These are phyloP conservation scores for Taiwanofungus camphoratus DNA, from an alignment of 1,284 basidiomycete genomes.

Conservation along the genomic window DNA sequence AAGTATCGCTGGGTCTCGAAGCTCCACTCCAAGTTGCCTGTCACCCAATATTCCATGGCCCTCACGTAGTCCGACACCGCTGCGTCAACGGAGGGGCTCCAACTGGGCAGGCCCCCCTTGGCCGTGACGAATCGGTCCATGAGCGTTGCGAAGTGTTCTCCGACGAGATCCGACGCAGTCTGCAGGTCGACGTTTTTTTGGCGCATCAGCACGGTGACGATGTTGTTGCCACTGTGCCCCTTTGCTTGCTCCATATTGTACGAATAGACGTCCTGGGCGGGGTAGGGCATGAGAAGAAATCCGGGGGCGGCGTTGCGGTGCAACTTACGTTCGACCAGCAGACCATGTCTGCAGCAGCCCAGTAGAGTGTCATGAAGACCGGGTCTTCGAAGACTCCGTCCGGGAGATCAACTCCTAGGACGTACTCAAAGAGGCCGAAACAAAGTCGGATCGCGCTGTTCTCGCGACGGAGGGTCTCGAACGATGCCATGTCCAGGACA, in stretches of 20 bases:
- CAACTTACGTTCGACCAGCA: conserved; percentile 37
- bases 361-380: conserved; percentile 30
- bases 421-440: conserved; percentile 35
- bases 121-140: conserved; percentile 27
- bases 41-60: conserved; percentile 32
- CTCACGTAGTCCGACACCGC: conserved; percentile 29
- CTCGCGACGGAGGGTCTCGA: conserved; percentile 32
- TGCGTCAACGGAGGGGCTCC: conserved; percentile 26
- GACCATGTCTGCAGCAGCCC: conserved; percentile 36
- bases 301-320: neutral
- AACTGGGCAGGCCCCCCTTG: conserved; percentile 27
- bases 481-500: conserved; percentile 29
- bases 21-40: conserved; percentile 36
- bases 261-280: conserved; percentile 36
- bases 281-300: neutral
- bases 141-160: conserved; percentile 26
- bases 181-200: conserved; percentile 31
- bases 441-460: conserved; percentile 36
- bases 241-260: conserved; percentile 37
- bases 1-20: conserved; percentile 36
- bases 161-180: conserved; percentile 30
- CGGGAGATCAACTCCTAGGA: conserved; percentile 34
- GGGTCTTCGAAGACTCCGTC: conserved; percentile 32
- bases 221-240: conserved; percentile 35
- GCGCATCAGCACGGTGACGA: conserved; percentile 35